Base-by-base conservation (phyloP, 495 filamentous ascomycete species). In the Neurospora sp. region DNA sequence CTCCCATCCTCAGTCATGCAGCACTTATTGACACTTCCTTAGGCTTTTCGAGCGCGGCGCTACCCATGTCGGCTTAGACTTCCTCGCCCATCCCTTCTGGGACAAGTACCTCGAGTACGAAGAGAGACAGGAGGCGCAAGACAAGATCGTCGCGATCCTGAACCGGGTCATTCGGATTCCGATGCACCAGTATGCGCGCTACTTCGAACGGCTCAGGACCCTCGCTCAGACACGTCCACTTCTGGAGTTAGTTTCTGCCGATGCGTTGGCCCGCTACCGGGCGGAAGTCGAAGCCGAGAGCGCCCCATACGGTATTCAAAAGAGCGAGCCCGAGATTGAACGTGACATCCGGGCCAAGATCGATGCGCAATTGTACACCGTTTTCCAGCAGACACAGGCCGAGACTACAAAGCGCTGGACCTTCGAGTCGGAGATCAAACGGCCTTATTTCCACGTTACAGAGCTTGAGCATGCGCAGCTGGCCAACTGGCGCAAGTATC, bases 71-170 rank as follows among this genome's bases (percentile, higher is more conserved):
- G 96, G 96, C 18, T 87, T 98, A 40, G 96, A 99, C 82, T 99
- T 97, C 80, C 87, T 96, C 9, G 90, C 94, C 4, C 94, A 98
- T 78, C 94, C 93, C 0, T 98, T 99, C 85, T 99, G 96, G 96
- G 96, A 98, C 78, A 98, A 97, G 82, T 99, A 97, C 77, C 88
- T 98, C 70, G 96, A 98, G 77, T 98, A 94, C 77, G 96, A 98
- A 78, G 94, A 97, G 77, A 89, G 94, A 9, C 83, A 95, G 68
- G 94, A 97, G 78, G 91, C 92, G 0, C 89, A 92, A 40, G 93
- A 97, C 74, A 92, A 90, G 79, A 94, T 98, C 70, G 95, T 97
- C 73, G 88, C 87, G 9, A 93, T 99, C 70, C 86, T 98, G 39
- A 88, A 87, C 68, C 93, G 96, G 42, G 88, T 98, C 61, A 92